These are phyloP conservation scores for Phytophthora sojae DNA, from an alignment of 352 stramenopile genomes.

Conservation along the genomic window DNA sequence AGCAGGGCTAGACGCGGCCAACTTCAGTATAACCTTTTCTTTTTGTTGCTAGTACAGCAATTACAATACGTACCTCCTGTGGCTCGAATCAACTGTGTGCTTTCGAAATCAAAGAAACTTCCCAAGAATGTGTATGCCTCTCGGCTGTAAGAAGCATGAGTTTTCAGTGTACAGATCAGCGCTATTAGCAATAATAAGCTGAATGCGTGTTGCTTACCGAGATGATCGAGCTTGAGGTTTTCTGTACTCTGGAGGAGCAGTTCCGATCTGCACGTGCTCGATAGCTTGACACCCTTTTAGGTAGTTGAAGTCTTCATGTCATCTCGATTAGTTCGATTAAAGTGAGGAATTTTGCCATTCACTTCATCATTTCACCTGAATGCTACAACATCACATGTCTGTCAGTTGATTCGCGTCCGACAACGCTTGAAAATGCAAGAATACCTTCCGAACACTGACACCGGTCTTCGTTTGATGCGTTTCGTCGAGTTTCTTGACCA, in stretches of 20 bases:
- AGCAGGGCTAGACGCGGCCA: slow-evolving; percentile 57
- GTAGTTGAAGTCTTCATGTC: slow-evolving; percentile 76
- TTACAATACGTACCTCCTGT: slow-evolving; percentile 59
- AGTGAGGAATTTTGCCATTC: not conserved
- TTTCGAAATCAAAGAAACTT: slow-evolving; percentile 87
- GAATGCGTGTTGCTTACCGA: slow-evolving; percentile 17
- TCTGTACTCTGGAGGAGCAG: slow-evolving; percentile 34
- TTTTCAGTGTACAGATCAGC: not conserved
- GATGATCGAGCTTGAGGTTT: slow-evolving; percentile 27
- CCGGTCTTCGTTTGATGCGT: slow-evolving; percentile 54
- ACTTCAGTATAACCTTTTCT: too few relatives aligned
- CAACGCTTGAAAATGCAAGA: not conserved
- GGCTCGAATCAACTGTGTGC: slow-evolving; percentile 73
- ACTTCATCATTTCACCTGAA: not conserved
- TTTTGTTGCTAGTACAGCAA: not conserved
- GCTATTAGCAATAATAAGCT: not conserved
- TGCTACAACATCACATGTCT: not conserved
- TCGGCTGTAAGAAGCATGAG: slow-evolving; percentile 36
- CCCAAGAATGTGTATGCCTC: slow-evolving; percentile 72
- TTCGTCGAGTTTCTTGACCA: slow-evolving; percentile 69
- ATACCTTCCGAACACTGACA: slow-evolving; percentile 76
- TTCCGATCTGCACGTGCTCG: slow-evolving; percentile 68
- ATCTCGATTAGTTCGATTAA: not conserved
- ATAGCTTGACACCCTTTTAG: slow-evolving; percentile 77
- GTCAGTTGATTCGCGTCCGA: slow-evolving; percentile 6